Base-by-base conservation (phyloP, 768 basidiomycete genomes). In the Lactarius pseudohatsudake region DNA sequence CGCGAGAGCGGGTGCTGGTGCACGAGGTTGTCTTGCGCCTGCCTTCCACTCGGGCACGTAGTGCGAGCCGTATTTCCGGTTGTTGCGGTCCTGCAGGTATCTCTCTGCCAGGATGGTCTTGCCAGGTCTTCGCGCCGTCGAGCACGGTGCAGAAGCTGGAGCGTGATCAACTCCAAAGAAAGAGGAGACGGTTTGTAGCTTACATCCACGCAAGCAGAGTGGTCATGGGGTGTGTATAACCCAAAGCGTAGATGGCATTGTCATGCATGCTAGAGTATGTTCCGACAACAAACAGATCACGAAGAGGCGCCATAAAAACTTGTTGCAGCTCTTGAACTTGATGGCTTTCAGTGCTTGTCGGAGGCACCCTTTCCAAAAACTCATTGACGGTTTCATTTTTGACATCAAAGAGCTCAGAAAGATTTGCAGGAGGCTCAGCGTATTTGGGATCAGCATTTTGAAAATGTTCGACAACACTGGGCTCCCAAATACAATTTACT, bases 101-200 rank as follows among this genome's bases (percentile, higher is more conserved):
- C 78, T 72, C 0, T 76, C 71, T 0, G 72, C 73, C 7, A 72
- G 71, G 45, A 89, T 78, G 0, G 75, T 77, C 59, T 82, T 77
- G 0, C 88, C 88, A 9, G 84, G 84, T 85, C 70, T 90, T 90
- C 9, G 81, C 70, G 1, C 84, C 82, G 70, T 90, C 88, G 1
- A 90, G 80, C 13, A 84, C 77, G 50, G 80, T 81, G 66, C 82
- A 77, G 73, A 84, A 84, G 77, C 82, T 81, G 57, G 20, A 56
- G 22, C 26, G 30, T 8, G 22, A 56, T 22, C 32, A 50, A 62
- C 11, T 58, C 3, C 18, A 32, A 9, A 16, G 38, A 50, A 22
- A 41, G 28, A 20, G 5, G 34, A 55, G 11, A n/a, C 20, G 4
- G 20, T 22, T 40, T n/a, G n/a, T n/a, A 30, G 65, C 80, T 71